Base-by-base conservation (phyloP, 306 rosid genomes). In the Luffa acutangula region DNA sequence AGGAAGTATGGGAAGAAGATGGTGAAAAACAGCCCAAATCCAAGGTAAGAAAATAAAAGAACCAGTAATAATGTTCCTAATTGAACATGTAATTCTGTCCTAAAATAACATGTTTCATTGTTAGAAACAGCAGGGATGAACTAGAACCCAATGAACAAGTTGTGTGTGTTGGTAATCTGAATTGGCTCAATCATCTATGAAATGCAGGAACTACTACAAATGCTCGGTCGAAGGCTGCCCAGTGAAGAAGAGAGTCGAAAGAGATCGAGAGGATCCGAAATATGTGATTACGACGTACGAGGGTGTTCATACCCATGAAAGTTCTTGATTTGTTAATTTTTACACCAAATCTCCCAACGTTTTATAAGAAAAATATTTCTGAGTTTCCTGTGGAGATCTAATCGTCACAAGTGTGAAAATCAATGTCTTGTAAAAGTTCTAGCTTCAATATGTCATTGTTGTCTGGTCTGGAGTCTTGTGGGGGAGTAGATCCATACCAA, bases 21-120 rank as follows among this genome's bases (percentile, higher is more conserved):
- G 93, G 98, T 92, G 21, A 94, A 94, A 85, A 91, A 92, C 89
- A 94, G 90, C 88, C 93, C 97, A 51, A 85, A 94, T 81, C 98
- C 97, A 11, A 94, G 97, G 98, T 94, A 88, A 54, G 45, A 48
- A 25, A 17, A 70, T 11, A 41, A 41, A 42, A 34, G 10, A 20
- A 41, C 12, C 3, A 48, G 11, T 21, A n/a, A 52, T 42, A 41
- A 41, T n/a, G 51, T 39, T 8, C 45, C 3, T 36, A 36, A 34
- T 63, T 63, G 4, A 66, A n/a, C 20, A n/a, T 36, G 5, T 0
- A 66, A 60, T 25, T 59, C 7, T 64, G 21, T 64, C 46, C 21
- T 36, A 42, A 43, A 12, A 62, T 33, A 62, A n/a, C 17, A n/a
- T 39, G 17, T 42, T 69, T 2, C 18, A 41, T 37, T 39, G 14